Evolutionary conservation across 1,284 basidiomycete species (phyloP).

Genomic region (Tremellales sp.): DNA sequence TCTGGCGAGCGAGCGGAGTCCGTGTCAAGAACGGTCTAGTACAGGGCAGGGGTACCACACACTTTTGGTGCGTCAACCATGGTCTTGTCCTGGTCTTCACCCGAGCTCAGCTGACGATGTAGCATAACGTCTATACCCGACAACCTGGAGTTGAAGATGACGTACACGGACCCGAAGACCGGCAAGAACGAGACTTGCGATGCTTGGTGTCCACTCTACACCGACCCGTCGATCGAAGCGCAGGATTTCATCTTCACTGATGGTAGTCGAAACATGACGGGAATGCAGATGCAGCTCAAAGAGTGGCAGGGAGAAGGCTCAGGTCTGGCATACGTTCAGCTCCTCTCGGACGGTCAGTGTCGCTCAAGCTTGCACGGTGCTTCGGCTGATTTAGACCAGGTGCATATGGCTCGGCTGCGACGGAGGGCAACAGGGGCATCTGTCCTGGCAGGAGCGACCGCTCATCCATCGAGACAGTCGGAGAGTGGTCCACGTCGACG

Average conservation of each 20-base stretch:
- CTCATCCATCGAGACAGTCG: conserved; percentile 55
- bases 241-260: conserved; percentile 68
- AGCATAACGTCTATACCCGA: conserved; percentile 84
- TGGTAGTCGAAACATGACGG: conserved; percentile 57
- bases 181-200: conserved; percentile 69
- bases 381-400: no score
- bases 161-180: conserved; percentile 71
- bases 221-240: conserved; percentile 60
- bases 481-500: conserved; percentile 63
- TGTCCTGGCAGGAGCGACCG: conserved; percentile 72
- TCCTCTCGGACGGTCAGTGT: conserved; percentile 77
- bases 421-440: conserved; percentile 62
- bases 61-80: conserved; percentile 67
- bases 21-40: conserved; percentile 88
- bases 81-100: neutral
- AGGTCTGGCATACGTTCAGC: conserved; percentile 81
- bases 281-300: conserved; percentile 71
- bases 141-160: conserved; percentile 70
- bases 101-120: no score
- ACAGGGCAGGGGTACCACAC: conserved; percentile 70
- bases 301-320: conserved; percentile 70
- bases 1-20: conserved; percentile 60
- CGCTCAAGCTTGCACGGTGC: neutral
- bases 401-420: conserved; percentile 63
- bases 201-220: conserved; percentile 67